Conservation (phyloP, 345 rosid genomes). For the Camelina hispida region DNA sequence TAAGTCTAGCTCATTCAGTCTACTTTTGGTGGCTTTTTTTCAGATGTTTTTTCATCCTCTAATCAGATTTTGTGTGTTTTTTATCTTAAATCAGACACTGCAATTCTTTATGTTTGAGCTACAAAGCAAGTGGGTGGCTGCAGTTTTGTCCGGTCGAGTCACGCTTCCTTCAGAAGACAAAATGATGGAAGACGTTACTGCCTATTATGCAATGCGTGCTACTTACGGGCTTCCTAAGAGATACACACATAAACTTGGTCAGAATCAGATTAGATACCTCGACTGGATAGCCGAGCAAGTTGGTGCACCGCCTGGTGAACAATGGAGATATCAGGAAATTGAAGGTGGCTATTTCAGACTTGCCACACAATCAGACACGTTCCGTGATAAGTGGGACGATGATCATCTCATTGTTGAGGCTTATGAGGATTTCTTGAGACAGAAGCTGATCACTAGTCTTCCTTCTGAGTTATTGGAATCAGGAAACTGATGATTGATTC, state of each 20-base stretch:
- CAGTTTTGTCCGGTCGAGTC: conserved; percentile 37
- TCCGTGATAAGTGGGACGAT: conserved; percentile 71
- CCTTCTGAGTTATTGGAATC: conserved; percentile 33
- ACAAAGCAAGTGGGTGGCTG: conserved; percentile 50
- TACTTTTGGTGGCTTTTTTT: background rate
- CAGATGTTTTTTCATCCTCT: background rate
- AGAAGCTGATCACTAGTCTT: conserved; percentile 34
- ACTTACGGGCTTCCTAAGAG: conserved; percentile 63
- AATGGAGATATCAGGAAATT: conserved; percentile 61
- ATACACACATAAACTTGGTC: conserved; percentile 61
- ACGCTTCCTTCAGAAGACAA: conserved; percentile 32
- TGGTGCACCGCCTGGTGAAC: conserved; percentile 46
- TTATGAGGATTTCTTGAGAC: conserved; percentile 50
- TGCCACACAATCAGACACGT: conserved; percentile 45
- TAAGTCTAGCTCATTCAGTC: conserved; percentile 26
- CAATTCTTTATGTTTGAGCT: conserved; percentile 44
- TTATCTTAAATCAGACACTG: conserved; percentile 8
- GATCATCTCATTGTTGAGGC: conserved; percentile 55
- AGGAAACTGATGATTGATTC: background rate
- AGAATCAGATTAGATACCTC: conserved; percentile 43
- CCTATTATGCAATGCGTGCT: conserved; percentile 58
- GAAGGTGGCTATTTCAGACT: background rate
- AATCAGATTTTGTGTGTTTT: background rate
- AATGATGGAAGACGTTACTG: conserved; percentile 51
- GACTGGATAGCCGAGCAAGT: conserved; percentile 66